Base-by-base conservation (phyloP, 192 early-diverging fungal genomes). In the Gamsiella multidivaricata region DNA sequence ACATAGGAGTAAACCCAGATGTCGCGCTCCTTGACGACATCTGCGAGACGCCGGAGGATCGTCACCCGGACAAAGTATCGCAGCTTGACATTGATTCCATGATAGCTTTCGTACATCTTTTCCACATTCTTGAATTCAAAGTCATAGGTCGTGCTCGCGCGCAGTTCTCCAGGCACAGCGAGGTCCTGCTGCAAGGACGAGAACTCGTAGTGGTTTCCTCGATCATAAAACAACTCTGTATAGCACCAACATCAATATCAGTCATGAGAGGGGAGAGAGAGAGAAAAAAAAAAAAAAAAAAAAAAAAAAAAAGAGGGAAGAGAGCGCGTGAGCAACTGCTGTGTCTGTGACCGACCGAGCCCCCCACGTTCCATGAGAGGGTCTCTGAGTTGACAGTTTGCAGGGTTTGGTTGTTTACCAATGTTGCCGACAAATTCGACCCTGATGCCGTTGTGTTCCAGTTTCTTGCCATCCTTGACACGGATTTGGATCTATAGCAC, bases 51-150 rank as follows among this genome's bases (percentile, higher is more conserved):
- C 53, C 97, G 90, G 18, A 92, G 85, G 50, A 98, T 89, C 0
- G 95, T 96, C 5, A 96, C 94, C 28, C 97, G 91, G n/a, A 99
- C 90, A 88, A 97, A 97, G 84, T 99, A 99, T 52, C 94, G 84
- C 60, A 99, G 86, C 80, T 98, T 97, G 42, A 97, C 97, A 69
- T 99, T 98, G 73, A 98, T 97, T 23, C 98, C 98, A 81, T 92
- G 92, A 80, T 98, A 99, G 70, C 93, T 92, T 78, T 99, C 98
- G 67, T 92, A 99, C 83, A 95, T 95, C 83, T 99, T 99, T 82
- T 98, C 97, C 32, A 99, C 96, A 74, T 95, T 96, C 78, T 98
- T 98, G 78, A 99, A 99, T 81, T 97, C 95, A 86, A 99, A 99
- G 47, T 93, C 92, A 85, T 90, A 96, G 50, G 87, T 91, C 6